These are phyloP conservation scores for Passalora sequoiae DNA, from an alignment of 2,329 filamentous ascomycete species.

Conservation along the genomic window DNA sequence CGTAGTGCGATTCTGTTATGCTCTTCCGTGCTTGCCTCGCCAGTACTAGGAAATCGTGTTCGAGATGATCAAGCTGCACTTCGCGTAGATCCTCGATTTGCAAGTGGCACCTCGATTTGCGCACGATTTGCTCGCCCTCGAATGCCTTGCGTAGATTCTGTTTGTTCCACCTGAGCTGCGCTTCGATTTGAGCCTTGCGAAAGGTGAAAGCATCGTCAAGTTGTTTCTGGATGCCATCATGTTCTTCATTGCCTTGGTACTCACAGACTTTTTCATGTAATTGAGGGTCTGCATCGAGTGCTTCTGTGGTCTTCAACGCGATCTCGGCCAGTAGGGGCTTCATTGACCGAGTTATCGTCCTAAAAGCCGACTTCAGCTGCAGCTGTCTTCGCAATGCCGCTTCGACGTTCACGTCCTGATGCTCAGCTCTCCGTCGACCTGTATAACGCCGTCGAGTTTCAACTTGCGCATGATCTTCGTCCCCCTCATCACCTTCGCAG, in stretches of 20 bases:
- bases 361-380: constrained; percentile 61
- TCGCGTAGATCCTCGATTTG: constrained; percentile 30
- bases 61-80: constrained; percentile 25
- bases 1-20: constrained; percentile 7
- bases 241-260: constrained; percentile 44
- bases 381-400: constrained; percentile 53
- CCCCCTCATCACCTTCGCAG: constrained; percentile 17
- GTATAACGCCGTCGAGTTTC: constrained; percentile 21
- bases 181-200: constrained; percentile 37
- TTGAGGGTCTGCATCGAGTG: constrained; percentile 51
- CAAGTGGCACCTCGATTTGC: constrained; percentile 31
- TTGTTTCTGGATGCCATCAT: constrained; percentile 35
- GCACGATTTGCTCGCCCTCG: constrained; percentile 36
- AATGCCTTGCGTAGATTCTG: constrained; percentile 35
- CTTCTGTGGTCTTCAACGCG: constrained; percentile 55
- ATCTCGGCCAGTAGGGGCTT: constrained; percentile 63
- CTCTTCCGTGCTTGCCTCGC: constrained; percentile 22
- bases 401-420: constrained; percentile 44
- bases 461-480: constrained; percentile 24
- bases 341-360: constrained; percentile 57
- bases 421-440: constrained; percentile 44
- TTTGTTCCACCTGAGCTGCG: constrained; percentile 35
- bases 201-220: constrained; percentile 46
- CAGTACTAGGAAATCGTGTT: constrained; percentile 29
- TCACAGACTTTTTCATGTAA: constrained; percentile 52